Evolutionary conservation across 345 rosid species (phyloP), one percentile per base, ranked within the genome.

Genomic region (Laguncularia racemosa): DNA sequence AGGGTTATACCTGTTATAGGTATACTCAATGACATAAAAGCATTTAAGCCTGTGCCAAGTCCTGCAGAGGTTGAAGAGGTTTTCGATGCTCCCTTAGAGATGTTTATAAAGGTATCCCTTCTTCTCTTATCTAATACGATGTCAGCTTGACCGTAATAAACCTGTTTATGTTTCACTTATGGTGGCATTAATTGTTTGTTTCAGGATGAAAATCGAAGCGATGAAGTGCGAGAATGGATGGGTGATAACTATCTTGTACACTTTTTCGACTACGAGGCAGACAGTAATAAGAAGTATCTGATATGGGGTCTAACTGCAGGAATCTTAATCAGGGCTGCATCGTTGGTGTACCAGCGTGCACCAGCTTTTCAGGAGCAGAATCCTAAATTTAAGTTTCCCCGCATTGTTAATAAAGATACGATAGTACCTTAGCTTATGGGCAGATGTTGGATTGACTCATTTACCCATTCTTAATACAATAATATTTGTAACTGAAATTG

Each of bases 81-180:
- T 44, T 88, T 91, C 51, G 95, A 91, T 78, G 95, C 78, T 66
- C 97, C 95, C n/a, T 71, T 89, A 76, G 95, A 84, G 76, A 86
- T 89, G 91, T 89, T 89, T 63, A 75, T 89, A 23, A 84, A 82
- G 97, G 96, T 89, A 76, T 20, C 0, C 13, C 52, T 56, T 17
- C 26, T 15, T 12, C 53, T 17, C 60, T 48, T 3, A n/a, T 58
- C 10, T 0, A 1, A 14, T 51, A 57, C 13, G 16, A n/a, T 26
- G 20, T 18, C 18, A 18, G 9, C 40, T 10, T 6, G 40, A 33
- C 40, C 40, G 7, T 28, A 57, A 38, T 20, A 53, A 19, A 19
- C 18, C 14, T 6, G 23, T 38, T 19, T 13, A 51, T 20, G 61
- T 18, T 19, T 57, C 55, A 49, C 13, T 28, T 49, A 53, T 40